Base-by-base conservation (phyloP, 768 basidiomycete genomes). In the Pisolithus microcarpus region DNA sequence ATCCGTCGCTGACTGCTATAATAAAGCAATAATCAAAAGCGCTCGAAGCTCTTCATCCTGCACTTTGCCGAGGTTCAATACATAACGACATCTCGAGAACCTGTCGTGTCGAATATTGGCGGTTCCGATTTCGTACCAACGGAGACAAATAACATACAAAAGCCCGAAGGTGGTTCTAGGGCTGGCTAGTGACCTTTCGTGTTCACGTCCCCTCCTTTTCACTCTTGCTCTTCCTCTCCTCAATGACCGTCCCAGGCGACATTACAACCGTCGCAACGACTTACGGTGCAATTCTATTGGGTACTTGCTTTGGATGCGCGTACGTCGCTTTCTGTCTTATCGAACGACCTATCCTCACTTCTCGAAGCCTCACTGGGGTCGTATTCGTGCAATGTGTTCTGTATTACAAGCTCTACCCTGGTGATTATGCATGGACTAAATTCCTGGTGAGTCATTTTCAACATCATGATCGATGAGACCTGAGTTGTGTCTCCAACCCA, bases 101-200 rank as follows among this genome's bases (percentile, higher is more conserved):
- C 52, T n/a, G 30, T 31, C 19, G 48, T n/a, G 30, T 31, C 19
- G 48, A 49, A 34, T 57, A 54, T 59, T 55, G 37, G 42, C 42
- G 37, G 52, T 43, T 49, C 57, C 56, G 52, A 58, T 61, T 58
- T 50, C 30, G 48, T 37, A 46, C 65, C 66, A 67, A 65, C 64
- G 60, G 56, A 51, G 49, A 58, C 64, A 61, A 65, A 68, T 58
- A 66, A 68, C 56, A 52, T 66, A 65, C 62, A 68, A 66, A 66
- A 64, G 34, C 48, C 56, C 49, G 15, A 38, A 42, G 47, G 5
- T 19, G 23, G 2, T 26, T 24, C 18, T 4, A 6, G 49, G 40
- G 10, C 11, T 11, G n/a, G 38, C 19, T 43, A 60, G 64, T 66
- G 64, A 60, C 56, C 56, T 43, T 53, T 50, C 38, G 57, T 38